phyloP scores from a whole-genome alignment of 164 flowering plant species.

The Cinnamomum chago region DNA sequence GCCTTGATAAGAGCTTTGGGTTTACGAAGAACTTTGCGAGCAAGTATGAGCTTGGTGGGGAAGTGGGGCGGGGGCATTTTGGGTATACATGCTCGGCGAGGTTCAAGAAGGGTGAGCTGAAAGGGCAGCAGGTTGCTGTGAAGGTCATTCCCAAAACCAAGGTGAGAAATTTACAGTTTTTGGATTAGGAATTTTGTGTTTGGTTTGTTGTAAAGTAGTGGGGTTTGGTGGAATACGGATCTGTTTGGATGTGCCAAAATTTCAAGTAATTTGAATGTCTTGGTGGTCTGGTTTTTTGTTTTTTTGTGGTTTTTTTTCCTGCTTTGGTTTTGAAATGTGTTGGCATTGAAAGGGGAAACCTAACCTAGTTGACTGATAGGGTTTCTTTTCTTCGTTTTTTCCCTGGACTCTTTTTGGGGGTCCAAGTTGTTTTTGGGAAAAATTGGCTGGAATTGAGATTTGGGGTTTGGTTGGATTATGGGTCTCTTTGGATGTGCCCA shows the following conservation, averaged over 20 bases:
- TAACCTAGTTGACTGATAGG: too few relatives aligned
- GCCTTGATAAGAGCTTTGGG: slow-evolving; percentile 74
- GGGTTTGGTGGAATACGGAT: neutral
- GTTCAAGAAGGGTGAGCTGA: slow-evolving; percentile 73
- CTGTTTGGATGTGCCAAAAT: neutral
- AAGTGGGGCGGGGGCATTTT: slow-evolving; percentile 87
- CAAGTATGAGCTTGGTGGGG: slow-evolving; percentile 85
- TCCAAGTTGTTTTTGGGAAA: too few relatives aligned
- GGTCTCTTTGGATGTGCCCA: neutral
- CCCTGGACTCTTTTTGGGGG: too few relatives aligned
- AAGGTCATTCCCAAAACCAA: slow-evolving; percentile 75
- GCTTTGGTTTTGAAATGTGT: too few relatives aligned
- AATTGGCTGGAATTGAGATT: too few relatives aligned
- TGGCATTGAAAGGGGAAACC: too few relatives aligned
- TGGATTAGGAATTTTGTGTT: neutral
- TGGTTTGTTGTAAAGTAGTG: neutral
- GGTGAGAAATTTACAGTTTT: slow-evolving; percentile 25
- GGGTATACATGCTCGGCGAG: slow-evolving; percentile 72
- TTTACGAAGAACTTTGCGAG: slow-evolving; percentile 62
- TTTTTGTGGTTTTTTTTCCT: too few relatives aligned
- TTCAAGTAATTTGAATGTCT: neutral
- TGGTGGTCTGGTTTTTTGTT: neutral
- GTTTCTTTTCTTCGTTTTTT: too few relatives aligned
- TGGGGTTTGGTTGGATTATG: neutral
- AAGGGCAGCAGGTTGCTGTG: slow-evolving; percentile 71